Evolutionary conservation across 2,329 filamentous ascomycete species (phyloP), one percentile per base, ranked within the genome.

Genomic region (Parasarocladium wereldwijsianum): DNA sequence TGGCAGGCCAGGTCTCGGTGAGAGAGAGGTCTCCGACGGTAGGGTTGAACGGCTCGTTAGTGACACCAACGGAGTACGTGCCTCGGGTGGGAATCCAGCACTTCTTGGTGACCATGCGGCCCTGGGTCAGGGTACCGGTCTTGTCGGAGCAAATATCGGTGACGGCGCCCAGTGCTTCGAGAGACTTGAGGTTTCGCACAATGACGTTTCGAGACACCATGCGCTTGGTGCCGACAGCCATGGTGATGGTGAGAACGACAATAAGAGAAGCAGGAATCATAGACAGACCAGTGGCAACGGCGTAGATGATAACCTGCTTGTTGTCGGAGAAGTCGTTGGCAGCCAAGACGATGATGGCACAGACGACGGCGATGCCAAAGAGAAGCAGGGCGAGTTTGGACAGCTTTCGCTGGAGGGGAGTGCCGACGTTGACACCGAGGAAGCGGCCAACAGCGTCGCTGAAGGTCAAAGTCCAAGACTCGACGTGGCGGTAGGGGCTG

Each of bases 301-400:
- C 57, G 40, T 59, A 60, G 35, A 60, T 53, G 33, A 61, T 44
- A 34, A 59, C 54, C 18, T 60, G 54, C 22, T 51, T 49, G 19
- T 44, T 40, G 21, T 51, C 42, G 26, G 46, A 36, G 45, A 54
- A 59, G 34, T 51, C 46, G 40, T 60, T 60, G 25, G 50, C 58
- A 1, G 46, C 56, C 33, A 62, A 49, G 12, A 62, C 58, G 29
- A 62, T 60, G 33, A 62, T 51, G 15, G 55, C 56, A 29, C 58
- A 57, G 30, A 62, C 34, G 20, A 61, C 43, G 25, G 57, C 76
- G 19, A 75, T 65, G 27, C 61, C 68, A 41, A 82, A 78, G 2
- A 82, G 64, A 2, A 75, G 50, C 16, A 79, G 64, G 5, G 76
- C 77, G 33, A 83, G 66, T 49, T 77, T 75, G 42, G 71, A 76